A percentile compares a stretch with the other conserved stretches of the same genome.
phyloP scores from a whole-genome alignment of 1,284 basidiomycete species.

The Cutaneotrichosporon curvatum region DNA sequence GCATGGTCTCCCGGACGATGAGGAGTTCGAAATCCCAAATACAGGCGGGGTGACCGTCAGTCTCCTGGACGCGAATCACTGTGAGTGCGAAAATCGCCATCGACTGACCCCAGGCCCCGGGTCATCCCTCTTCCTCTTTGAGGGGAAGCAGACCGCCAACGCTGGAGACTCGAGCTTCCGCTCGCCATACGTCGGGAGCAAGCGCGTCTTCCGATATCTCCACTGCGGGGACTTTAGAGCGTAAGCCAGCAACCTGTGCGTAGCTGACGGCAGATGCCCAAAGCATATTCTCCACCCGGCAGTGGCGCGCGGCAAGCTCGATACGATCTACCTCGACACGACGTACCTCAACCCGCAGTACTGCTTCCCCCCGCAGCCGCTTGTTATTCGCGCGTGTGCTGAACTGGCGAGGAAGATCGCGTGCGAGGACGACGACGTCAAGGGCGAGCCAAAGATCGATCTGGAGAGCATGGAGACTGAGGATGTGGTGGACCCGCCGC shows the following conservation, averaged over 20 bases:
- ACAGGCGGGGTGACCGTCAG: slow-evolving; percentile 84
- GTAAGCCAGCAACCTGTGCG: slow-evolving; percentile 37
- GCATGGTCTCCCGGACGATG: slow-evolving; percentile 65
- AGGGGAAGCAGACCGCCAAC: slow-evolving; percentile 78
- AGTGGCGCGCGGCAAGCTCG: slow-evolving; percentile 68
- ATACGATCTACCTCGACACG: slow-evolving; percentile 89
- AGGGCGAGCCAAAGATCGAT: slow-evolving; percentile 19
- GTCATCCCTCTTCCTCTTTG: slow-evolving; percentile 86
- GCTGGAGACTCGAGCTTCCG: slow-evolving; percentile 72
- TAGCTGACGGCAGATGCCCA: slow-evolving; percentile 51
- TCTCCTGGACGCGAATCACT: slow-evolving; percentile 95
- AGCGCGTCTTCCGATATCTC: slow-evolving; percentile 72
- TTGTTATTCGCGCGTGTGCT: slow-evolving; percentile 86
- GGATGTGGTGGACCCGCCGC: not conserved
- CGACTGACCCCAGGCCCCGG: slow-evolving; percentile 60
- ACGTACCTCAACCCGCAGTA: slow-evolving; percentile 93
- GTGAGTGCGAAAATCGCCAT: slow-evolving; percentile 40
- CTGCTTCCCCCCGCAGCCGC: slow-evolving; percentile 87
- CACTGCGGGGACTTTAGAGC: slow-evolving; percentile 95
- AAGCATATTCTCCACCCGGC: slow-evolving; percentile 73
- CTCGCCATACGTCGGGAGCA: slow-evolving; percentile 62
- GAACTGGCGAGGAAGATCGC: slow-evolving; percentile 55
- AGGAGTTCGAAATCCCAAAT: slow-evolving; percentile 64
- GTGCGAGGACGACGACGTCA: slow-evolving; percentile 32
- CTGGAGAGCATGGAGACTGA: slow-evolving; percentile 1